Evolutionary conservation across 495 filamentous ascomycete genomes (phyloP).

Genomic region (Cercophora newfieldiana): DNA sequence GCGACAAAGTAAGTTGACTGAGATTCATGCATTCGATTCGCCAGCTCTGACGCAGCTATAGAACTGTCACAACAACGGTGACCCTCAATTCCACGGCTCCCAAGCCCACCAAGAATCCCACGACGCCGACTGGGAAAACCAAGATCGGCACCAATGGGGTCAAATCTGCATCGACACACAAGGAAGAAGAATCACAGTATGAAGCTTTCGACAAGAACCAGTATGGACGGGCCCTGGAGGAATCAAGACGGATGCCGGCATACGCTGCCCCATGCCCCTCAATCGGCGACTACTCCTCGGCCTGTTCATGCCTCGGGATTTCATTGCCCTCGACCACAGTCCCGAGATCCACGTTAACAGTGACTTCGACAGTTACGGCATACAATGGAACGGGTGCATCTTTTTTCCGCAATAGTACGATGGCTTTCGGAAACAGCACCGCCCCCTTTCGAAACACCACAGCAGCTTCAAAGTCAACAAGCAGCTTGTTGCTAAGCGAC

Average conservation of each 20-base stretch:
- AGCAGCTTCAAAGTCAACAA: neutral
- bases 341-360: constrained; percentile 13
- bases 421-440: constrained; percentile 4
- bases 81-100: constrained; percentile 6
- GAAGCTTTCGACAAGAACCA: constrained; percentile 9
- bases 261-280: constrained; percentile 29
- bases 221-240: constrained; percentile 7
- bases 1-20: constrained; percentile 22
- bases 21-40: too few relatives aligned
- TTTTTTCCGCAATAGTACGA: constrained; percentile 12
- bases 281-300: constrained; percentile 25
- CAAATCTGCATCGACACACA: neutral
- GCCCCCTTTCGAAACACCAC: neutral
- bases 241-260: constrained; percentile 18
- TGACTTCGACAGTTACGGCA: constrained; percentile 13
- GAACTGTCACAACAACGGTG: constrained; percentile 20
- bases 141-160: constrained; percentile 5
- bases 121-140: neutral
- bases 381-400: constrained; percentile 12
- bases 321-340: constrained; percentile 11
- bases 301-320: constrained; percentile 35
- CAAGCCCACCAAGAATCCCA: neutral
- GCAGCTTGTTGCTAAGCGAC: neutral
- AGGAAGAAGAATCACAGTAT: neutral
- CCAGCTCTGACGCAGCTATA: neutral